Base-by-base conservation (phyloP, 306 rosid species). In the Bauhinia variegata region DNA sequence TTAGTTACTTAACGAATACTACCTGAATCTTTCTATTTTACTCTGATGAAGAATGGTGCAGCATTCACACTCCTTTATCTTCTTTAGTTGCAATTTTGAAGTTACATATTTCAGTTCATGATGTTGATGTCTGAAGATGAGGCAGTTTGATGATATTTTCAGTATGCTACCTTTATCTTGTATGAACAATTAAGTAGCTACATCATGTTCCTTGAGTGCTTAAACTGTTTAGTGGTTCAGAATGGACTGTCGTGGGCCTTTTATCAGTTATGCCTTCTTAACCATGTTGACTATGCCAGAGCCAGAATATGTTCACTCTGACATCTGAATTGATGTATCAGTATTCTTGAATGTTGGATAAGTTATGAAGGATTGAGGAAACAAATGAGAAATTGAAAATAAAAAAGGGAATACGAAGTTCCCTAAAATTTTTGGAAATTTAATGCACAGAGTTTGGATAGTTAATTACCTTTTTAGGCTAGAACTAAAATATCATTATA, bases 51-150 rank as follows among this genome's bases (percentile, higher is more conserved):
- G 51, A 63, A 32, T 32, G 30, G 41, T 36, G 41, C 8, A 5
- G 1, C 8, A 2, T 36, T 36, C 9, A 51, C 54, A 5, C 30
- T 52, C 15, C 73, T 78, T 42, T 66, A 43, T 71, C 50, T 38
- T 37, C 16, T 66, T 75, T 53, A 71, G n/a, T 41, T 54, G 15
- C 44, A 32, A 46, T 60, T 49, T 23, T 55, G 14, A 36, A 39
- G 61, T 37, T 74, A 16, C 12, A 37, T 6, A 7, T 11, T 31
- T 36, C 13, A 52, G 42, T 72, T 60, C 36, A 16, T 31, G 60
- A 30, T 67, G 66, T 7, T 30, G 71, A 66, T 60, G 71, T 69
- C 69, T 39, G 43, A 60, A 9, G 33, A 57, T 15, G 16, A 32
- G 69, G 48, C 47, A 41, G 32, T 32, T 67, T 63, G 28, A 23